Conservation (phyloP, 2,329 filamentous ascomycete species). For the Microsporum ferrugineum region DNA sequence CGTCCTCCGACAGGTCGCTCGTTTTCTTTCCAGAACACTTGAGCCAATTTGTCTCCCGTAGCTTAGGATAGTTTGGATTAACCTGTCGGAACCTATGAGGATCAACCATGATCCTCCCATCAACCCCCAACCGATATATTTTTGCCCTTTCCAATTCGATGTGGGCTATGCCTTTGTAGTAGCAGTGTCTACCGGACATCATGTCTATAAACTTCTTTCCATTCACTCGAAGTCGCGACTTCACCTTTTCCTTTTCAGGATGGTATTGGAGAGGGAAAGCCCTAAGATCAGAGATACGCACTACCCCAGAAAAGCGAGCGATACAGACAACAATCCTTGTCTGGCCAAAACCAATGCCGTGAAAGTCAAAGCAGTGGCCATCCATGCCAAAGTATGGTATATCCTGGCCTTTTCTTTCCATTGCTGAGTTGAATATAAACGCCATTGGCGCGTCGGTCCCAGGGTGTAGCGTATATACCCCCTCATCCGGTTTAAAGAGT, state of each 20-base stretch:
- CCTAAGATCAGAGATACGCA: background rate
- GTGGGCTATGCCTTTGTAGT: background rate
- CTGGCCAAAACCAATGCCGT: background rate
- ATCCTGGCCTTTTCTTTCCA: background rate
- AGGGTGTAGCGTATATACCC: conserved; percentile 21
- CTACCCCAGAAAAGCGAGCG: background rate
- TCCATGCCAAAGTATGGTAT: background rate
- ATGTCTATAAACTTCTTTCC: background rate
- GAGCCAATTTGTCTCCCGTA: background rate
- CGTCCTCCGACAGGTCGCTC: background rate
- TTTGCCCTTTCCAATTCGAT: background rate
- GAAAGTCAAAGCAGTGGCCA: background rate
- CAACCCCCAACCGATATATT: background rate
- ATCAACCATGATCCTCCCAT: background rate
- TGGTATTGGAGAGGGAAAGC: background rate
- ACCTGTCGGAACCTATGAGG: background rate
- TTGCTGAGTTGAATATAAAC: conserved; percentile 1
- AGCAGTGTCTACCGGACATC: background rate
- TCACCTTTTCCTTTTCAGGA: background rate
- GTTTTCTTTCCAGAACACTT: background rate
- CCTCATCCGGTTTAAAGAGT: conserved; percentile 26
- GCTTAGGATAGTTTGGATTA: background rate
- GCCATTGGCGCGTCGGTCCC: conserved; percentile 16
- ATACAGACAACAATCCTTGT: background rate
- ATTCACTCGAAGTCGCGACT: background rate